Percentiles rank a stretch among this genome's conserved stretches.
Evolutionary conservation across 2,329 filamentous ascomycete genomes (phyloP).

Genomic region (Aspergillus oerlinghausenensis): DNA sequence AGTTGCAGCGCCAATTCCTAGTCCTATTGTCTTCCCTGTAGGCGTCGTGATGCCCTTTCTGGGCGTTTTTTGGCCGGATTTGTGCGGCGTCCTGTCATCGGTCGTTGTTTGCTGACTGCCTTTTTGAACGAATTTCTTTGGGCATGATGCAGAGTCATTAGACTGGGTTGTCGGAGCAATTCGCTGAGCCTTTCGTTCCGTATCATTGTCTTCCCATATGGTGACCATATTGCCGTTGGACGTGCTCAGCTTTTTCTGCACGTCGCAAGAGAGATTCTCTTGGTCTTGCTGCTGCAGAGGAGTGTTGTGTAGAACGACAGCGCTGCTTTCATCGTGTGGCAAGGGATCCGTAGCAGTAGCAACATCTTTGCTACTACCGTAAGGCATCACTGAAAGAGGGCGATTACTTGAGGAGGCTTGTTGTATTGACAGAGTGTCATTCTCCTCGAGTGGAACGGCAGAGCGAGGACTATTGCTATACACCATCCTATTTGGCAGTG

Average conservation of each 20-base stretch:
- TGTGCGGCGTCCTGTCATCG: constrained; percentile 12
- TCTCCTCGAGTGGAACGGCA: constrained; percentile 13
- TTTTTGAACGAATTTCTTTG: not conserved
- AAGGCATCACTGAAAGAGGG: not conserved
- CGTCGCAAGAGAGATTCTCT: constrained; percentile 4
- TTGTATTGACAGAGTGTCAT: constrained; percentile 5
- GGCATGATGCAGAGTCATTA: not conserved
- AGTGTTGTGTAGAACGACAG: not conserved
- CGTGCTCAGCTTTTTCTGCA: constrained; percentile 9
- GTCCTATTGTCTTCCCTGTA: constrained; percentile 21
- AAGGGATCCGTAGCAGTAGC: not conserved
- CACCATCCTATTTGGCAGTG: constrained; percentile 20
- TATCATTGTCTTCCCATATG: constrained; percentile 37
- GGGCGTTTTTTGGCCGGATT: constrained; percentile 11
- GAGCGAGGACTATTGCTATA: constrained; percentile 18
- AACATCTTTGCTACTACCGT: not conserved
- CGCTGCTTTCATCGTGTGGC: constrained; percentile 3
- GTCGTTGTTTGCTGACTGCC: constrained; percentile 1
- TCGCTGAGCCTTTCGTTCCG: constrained; percentile 2
- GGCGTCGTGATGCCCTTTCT: constrained; percentile 24
- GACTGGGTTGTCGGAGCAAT: constrained; percentile 3
- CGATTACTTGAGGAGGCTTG: constrained; percentile 7
- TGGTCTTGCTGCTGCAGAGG: not conserved
- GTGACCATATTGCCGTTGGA: constrained; percentile 26
- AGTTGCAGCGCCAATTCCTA: constrained; percentile 32